Evolutionary conservation across 176 grass and related monocot genomes (phyloP).

Genomic region (Carex myosuroides): DNA sequence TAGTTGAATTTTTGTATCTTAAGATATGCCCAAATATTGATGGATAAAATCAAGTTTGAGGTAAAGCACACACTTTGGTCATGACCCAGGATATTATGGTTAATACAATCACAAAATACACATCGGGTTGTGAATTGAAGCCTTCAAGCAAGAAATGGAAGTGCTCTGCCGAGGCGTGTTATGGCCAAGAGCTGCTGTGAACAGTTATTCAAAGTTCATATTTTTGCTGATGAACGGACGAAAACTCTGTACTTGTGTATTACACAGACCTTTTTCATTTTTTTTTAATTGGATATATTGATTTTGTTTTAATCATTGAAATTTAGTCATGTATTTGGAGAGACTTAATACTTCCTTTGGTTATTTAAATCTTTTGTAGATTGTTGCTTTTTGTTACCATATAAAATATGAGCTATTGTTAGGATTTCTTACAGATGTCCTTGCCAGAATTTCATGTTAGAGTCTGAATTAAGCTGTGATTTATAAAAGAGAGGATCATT

Average conservation of each 20-base stretch:
- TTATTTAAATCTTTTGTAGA: not conserved
- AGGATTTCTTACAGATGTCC: not conserved
- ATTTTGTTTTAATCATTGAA: not conserved
- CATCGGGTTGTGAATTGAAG: not conserved
- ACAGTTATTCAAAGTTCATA: not conserved
- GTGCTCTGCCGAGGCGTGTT: not conserved
- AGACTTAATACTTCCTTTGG: not conserved
- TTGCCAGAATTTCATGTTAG: not conserved
- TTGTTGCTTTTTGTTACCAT: not conserved
- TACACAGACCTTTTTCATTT: not conserved
- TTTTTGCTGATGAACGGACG: not conserved
- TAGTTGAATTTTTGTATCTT: not conserved
- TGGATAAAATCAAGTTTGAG: not conserved
- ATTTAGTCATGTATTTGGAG: not conserved
- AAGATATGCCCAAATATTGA: not conserved
- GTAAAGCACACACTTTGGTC: not conserved
- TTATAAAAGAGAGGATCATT: not conserved
- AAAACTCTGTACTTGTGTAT: not conserved
- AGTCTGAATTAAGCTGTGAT: not conserved
- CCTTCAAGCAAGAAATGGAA: not conserved
- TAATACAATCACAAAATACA: not conserved
- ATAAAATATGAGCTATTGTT: too few species aligned
- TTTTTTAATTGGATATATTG: not conserved
- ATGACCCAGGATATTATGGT: not conserved
- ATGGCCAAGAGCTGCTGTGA: not conserved